Evolutionary conservation across 2,329 filamentous ascomycete genomes (phyloP), one percentile per base, ranked within the genome.

Genomic region (Calonectria pteridis): DNA sequence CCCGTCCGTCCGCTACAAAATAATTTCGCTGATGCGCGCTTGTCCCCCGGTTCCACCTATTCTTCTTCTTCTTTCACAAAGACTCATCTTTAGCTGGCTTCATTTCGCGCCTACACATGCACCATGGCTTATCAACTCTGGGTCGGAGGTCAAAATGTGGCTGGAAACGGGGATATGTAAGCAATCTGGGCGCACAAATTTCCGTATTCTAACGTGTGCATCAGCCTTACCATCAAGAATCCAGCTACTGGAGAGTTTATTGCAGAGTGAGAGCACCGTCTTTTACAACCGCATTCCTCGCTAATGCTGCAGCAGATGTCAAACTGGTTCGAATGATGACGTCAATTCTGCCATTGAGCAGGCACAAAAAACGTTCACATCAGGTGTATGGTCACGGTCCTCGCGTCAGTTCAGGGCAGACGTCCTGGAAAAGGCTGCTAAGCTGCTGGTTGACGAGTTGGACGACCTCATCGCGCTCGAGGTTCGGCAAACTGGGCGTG

Each of bases 401-500:
- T 85, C 91, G 3, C 87, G 90, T 20, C 89, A 92, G 64, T 79
- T 85, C 13, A 90, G 92, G 28, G 93, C 92, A 72, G 87, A 90
- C 26, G 90, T 93, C 10, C 87, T 94, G 16, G 91, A 93, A 67
- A 89, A 85, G 67, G 89, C 90, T 11, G 92, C 92, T 0, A 80
- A 82, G 1, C 85, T 93, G 0, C 86, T 94, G 4, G 85, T 86
- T 2, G 81, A 82, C 0, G 85, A 87, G 10, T 85, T 94, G 1
- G 86, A 89, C 0, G 82, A 84, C 0, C 87, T 94, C 49, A 92
- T 94, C 64, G 82, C 85, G 11, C 86, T 94, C 5, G 93, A 95
- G 82, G 91, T 93, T 10, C 85, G 83, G 40, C 93, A 94, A 82
- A 95, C 93, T 0, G 93, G 93, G 3, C 90, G 93, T 0, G 90